Evolutionary conservation across 257 asterid genomes (phyloP).

Genomic region (Nicotiana noctiflora): DNA sequence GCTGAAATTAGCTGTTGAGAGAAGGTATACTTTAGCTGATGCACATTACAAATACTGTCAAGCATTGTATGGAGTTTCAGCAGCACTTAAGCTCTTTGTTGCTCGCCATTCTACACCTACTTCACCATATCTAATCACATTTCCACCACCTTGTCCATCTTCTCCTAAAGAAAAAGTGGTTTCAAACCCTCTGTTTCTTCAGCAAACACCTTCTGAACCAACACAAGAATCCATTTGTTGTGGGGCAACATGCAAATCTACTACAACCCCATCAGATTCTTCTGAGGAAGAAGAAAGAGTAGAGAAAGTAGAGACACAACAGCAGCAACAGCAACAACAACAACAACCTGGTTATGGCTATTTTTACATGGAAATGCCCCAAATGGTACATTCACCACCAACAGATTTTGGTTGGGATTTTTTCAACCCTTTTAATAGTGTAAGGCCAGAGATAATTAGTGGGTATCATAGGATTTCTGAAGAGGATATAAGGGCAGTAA

Average conservation of each 20-base stretch:
- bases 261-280: slow-evolving; percentile 28
- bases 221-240: slow-evolving; percentile 44
- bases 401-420: slow-evolving; percentile 94
- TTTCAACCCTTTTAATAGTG: slow-evolving; percentile 64
- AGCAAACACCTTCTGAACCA: slow-evolving; percentile 57
- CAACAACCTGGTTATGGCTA: slow-evolving; percentile 41
- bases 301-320: slow-evolving; percentile 22
- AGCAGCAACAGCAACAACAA: slow-evolving; percentile 23
- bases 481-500: slow-evolving; percentile 79
- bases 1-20: slow-evolving; percentile 72
- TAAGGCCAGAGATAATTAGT: slow-evolving; percentile 49
- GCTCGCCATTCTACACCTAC: slow-evolving; percentile 68
- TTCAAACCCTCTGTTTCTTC: slow-evolving; percentile 81
- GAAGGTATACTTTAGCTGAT: slow-evolving; percentile 73
- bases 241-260: slow-evolving; percentile 33
- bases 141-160: slow-evolving; percentile 51
- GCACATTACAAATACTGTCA: slow-evolving; percentile 76
- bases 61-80: slow-evolving; percentile 73
- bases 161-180: slow-evolving; percentile 42
- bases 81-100: slow-evolving; percentile 70
- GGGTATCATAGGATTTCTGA: slow-evolving; percentile 62
- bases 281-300: slow-evolving; percentile 42
- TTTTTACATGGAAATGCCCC: slow-evolving; percentile 66
- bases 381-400: slow-evolving; percentile 48
- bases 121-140: slow-evolving; percentile 47